Conservation (phyloP, 495 filamentous ascomycete species). For the Xylaria bambusicola region DNA sequence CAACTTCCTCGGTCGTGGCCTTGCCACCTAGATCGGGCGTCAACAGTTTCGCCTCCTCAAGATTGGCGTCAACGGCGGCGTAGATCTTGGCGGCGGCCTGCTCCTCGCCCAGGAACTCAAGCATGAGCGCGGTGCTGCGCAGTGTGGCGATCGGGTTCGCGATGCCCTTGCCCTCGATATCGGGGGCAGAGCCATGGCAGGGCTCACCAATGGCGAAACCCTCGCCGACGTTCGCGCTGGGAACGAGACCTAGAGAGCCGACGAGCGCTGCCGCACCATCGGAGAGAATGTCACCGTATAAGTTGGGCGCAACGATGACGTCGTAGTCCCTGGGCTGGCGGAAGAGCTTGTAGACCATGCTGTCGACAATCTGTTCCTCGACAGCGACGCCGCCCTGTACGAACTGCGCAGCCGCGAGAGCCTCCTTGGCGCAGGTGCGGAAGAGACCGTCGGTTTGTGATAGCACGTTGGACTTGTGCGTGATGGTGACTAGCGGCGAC, state of each 20-base stretch:
- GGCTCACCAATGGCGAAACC: constrained; percentile 96
- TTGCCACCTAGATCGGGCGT: constrained; percentile 91
- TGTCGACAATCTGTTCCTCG: constrained; percentile 98
- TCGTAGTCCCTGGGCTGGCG: constrained; percentile 92
- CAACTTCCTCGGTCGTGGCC: constrained; percentile 83
- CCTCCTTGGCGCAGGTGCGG: constrained; percentile 72
- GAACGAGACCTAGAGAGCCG: constrained; percentile 89
- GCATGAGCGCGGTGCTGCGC: constrained; percentile 87
- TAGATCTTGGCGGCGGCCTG: constrained; percentile 87
- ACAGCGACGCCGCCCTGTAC: constrained; percentile 54
- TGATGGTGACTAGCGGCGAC: constrained; percentile 85
- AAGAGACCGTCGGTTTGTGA: constrained; percentile 97
- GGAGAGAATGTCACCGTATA: constrained; percentile 95
- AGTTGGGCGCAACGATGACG: constrained; percentile 96
- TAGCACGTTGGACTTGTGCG: constrained; percentile 97
- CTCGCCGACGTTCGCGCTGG: constrained; percentile 95
- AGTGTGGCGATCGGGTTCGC: constrained; percentile 97
- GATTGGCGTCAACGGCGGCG: constrained; percentile 84
- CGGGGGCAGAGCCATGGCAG: constrained; percentile 93
- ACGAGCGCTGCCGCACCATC: constrained; percentile 96
- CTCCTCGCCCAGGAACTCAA: constrained; percentile 90
- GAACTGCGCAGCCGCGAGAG: constrained; percentile 67
- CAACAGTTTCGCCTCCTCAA: constrained; percentile 78
- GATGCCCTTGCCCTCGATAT: constrained; percentile 90
- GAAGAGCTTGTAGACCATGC: constrained; percentile 99